These are phyloP conservation scores for Paraurostyla sp. DNA, from an alignment of 73 alveolate species.

Conservation along the genomic window DNA sequence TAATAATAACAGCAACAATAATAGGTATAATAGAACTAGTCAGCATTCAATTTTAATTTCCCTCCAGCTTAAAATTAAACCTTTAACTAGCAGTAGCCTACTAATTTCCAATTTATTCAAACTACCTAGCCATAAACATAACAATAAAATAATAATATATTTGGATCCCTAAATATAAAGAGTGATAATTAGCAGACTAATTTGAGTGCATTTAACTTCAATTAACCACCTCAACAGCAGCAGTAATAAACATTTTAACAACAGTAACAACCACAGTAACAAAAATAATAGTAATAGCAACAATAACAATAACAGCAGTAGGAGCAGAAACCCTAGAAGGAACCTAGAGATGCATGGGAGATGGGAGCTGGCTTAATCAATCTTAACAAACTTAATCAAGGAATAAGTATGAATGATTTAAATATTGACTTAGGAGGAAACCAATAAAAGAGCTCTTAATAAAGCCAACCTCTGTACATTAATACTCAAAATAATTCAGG, in stretches of 20 bases:
- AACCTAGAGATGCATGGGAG: slow-evolving; percentile 13
- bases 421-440: slow-evolving; percentile 2
- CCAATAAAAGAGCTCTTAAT: background rate
- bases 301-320: background rate
- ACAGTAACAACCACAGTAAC: background rate
- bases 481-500: background rate
- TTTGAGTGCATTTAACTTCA: background rate
- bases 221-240: background rate
- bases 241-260: background rate
- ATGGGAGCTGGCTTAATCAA: background rate
- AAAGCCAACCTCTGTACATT: background rate
- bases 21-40: background rate
- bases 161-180: too few relatives aligned
- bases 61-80: too few relatives aligned
- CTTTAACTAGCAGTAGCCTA: too few relatives aligned
- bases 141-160: too few relatives aligned
- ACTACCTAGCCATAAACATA: too few relatives aligned
- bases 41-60: background rate
- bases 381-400: background rate
- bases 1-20: background rate
- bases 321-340: background rate
- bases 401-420: background rate
- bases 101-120: too few relatives aligned
- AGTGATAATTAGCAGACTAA: background rate
- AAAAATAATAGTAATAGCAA: background rate